A percentile compares a stretch with the other conserved stretches of the same genome.
Conservation (phyloP, 805 yeast species). For the Helenozyma baotianmanensis region DNA sequence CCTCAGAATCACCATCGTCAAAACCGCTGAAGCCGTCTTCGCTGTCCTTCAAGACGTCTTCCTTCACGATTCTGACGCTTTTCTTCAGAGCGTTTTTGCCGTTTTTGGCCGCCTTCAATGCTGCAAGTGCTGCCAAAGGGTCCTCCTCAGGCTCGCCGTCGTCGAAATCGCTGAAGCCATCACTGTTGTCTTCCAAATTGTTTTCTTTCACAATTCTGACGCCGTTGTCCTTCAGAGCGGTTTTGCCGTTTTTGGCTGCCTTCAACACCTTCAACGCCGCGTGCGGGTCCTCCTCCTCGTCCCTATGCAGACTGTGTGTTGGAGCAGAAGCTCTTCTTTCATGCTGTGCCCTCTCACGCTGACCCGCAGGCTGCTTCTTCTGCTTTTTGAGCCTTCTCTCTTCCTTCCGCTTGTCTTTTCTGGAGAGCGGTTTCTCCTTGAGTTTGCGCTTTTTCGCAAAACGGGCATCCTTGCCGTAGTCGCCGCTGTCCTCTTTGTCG, state of each 20-base stretch:
- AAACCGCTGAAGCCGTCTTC: slow-evolving; percentile 4
- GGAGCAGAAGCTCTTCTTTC: too few species aligned
- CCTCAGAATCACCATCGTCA: slow-evolving; percentile 15
- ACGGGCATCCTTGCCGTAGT: slow-evolving; percentile 33
- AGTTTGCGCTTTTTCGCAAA: slow-evolving; percentile 22
- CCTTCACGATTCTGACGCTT: slow-evolving; percentile 1
- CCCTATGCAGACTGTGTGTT: too few species aligned
- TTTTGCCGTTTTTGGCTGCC: slow-evolving; percentile 5
- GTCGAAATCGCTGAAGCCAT: too few species aligned
- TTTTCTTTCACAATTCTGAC: slow-evolving; percentile 8
- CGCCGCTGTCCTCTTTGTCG: slow-evolving; percentile 39
- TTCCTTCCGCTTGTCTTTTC: slow-evolving; percentile 34
- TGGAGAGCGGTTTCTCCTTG: slow-evolving; percentile 18
- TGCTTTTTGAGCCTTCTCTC: slow-evolving; percentile 30
- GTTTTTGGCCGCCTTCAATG: slow-evolving; percentile 7
- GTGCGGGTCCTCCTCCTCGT: slow-evolving; percentile 20
- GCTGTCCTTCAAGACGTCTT: slow-evolving; percentile 2
- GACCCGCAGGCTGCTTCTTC: slow-evolving; percentile 14
- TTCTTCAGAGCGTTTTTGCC: not conserved
- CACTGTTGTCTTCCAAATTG: slow-evolving; percentile 2
- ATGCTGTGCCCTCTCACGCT: not conserved
- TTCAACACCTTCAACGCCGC: slow-evolving; percentile 18
- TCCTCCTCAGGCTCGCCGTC: too few species aligned
- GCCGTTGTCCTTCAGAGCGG: slow-evolving; percentile 8
- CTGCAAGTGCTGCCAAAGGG: slow-evolving; percentile 21